Percentiles rank a stretch among this genome's conserved stretches.
These are phyloP conservation scores for Plantago ovata DNA, from an alignment of 257 asterid genomes.

Conservation along the genomic window DNA sequence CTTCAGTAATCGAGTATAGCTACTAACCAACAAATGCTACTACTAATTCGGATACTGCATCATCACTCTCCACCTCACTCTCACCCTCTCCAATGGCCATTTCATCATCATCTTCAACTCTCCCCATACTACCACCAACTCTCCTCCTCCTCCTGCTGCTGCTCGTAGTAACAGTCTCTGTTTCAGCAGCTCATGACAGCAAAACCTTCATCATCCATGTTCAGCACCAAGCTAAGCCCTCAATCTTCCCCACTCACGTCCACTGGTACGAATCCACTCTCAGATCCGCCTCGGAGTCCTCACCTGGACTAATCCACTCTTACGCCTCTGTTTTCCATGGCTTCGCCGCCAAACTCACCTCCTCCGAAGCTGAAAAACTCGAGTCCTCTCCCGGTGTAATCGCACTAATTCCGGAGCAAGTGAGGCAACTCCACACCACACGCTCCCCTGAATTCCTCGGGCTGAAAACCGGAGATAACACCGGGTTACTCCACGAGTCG, in stretches of 20 bases:
- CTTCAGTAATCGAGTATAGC: too few relatives aligned
- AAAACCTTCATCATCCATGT: constrained; percentile 59
- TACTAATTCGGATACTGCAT: too few relatives aligned
- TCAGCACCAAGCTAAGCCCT: constrained; percentile 55
- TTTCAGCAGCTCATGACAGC: constrained; percentile 7
- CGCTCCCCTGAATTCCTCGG: constrained; percentile 91
- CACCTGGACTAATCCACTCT: constrained; percentile 36
- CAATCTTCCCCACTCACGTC: constrained; percentile 52
- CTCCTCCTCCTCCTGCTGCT: background rate
- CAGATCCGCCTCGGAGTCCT: constrained; percentile 25
- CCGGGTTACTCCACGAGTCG: constrained; percentile 69
- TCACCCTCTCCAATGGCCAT: too few relatives aligned
- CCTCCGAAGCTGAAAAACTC: constrained; percentile 39
- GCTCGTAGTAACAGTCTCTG: background rate
- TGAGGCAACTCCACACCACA: constrained; percentile 69
- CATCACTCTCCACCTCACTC: too few relatives aligned
- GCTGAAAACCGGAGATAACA: constrained; percentile 44
- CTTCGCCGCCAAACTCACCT: constrained; percentile 61
- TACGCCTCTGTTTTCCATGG: constrained; percentile 74
- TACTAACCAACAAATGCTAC: too few relatives aligned
- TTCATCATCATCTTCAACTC: too few relatives aligned
- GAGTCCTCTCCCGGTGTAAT: constrained; percentile 33
- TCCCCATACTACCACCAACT: too few relatives aligned
- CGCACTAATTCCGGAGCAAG: constrained; percentile 69
- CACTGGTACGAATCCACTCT: constrained; percentile 70